These are phyloP conservation scores for Kalmusia sp. DNA, from an alignment of 2,329 filamentous ascomycete genomes.

Conservation along the genomic window DNA sequence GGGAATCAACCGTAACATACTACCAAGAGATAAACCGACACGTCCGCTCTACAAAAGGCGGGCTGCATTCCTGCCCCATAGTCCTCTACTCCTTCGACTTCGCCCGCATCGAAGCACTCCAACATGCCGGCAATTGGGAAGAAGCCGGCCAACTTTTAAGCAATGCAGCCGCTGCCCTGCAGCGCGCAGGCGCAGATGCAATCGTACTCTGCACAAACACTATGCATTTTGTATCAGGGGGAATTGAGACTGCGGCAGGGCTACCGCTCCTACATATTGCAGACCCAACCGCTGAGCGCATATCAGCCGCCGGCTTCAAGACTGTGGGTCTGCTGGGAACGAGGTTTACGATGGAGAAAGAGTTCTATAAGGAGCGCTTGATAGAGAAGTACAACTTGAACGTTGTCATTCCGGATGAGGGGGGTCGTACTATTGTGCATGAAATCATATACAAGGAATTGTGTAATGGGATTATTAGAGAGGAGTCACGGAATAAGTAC, in stretches of 20 bases:
- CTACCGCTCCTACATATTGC: neutral
- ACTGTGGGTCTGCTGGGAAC: slow-evolving; percentile 1
- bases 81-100: slow-evolving; percentile 1
- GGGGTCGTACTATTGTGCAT: neutral
- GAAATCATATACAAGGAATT: neutral
- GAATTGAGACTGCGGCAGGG: neutral
- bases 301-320: neutral
- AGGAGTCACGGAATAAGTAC: neutral
- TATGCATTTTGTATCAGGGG: neutral
- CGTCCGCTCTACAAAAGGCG: neutral
- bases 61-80: neutral
- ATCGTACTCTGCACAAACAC: slow-evolving; percentile 6
- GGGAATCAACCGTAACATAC: slow-evolving; percentile 5
- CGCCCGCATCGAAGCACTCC: neutral
- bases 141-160: neutral
- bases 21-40: slow-evolving; percentile 3
- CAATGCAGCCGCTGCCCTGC: neutral
- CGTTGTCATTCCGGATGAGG: slow-evolving; percentile 1
- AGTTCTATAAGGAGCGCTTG: neutral
- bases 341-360: slow-evolving; percentile 4
- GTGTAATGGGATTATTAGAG: neutral
- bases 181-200: neutral
- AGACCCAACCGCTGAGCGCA: neutral
- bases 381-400: neutral
- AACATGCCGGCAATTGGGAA: neutral